These are phyloP conservation scores for Populus euphratica DNA, from an alignment of 345 rosid genomes.

Conservation along the genomic window DNA sequence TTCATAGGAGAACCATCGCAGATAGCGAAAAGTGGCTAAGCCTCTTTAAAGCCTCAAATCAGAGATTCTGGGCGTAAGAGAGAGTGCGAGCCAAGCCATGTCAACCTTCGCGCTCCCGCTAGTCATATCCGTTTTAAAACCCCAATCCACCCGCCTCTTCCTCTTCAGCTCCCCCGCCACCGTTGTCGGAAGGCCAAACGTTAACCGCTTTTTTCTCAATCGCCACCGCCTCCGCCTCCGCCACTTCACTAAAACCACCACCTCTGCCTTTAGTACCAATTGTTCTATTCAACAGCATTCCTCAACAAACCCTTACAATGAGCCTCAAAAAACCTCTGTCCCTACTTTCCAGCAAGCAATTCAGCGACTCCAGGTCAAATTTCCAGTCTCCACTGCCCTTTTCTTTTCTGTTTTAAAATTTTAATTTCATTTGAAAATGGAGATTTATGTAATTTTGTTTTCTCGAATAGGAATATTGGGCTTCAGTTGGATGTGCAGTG, in stretches of 20 bases:
- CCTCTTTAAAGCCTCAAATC: not conserved
- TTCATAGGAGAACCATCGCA: not conserved
- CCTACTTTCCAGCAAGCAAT: conserved; percentile 92
- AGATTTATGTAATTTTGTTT: not conserved
- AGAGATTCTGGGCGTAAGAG: too few species aligned
- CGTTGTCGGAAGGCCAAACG: conserved; percentile 12
- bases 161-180: conserved; percentile 26
- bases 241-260: conserved; percentile 28
- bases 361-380: conserved; percentile 74
- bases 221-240: conserved; percentile 38
- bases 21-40: not conserved
- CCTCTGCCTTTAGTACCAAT: conserved; percentile 33
- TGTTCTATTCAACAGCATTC: conserved; percentile 39
- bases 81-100: conserved; percentile 32
- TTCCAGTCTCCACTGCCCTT: not conserved
- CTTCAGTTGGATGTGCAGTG: conserved; percentile 90
- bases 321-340: conserved; percentile 28
- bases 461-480: conserved; percentile 75
- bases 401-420: not conserved
- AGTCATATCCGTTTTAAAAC: conserved; percentile 57
- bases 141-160: conserved; percentile 33
- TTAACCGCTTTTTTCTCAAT: conserved; percentile 16
- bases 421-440: not conserved
- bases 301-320: conserved; percentile 27
- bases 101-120: conserved; percentile 63